Conservation (phyloP, 2,329 filamentous ascomycete species). For the Didymella sp. region DNA sequence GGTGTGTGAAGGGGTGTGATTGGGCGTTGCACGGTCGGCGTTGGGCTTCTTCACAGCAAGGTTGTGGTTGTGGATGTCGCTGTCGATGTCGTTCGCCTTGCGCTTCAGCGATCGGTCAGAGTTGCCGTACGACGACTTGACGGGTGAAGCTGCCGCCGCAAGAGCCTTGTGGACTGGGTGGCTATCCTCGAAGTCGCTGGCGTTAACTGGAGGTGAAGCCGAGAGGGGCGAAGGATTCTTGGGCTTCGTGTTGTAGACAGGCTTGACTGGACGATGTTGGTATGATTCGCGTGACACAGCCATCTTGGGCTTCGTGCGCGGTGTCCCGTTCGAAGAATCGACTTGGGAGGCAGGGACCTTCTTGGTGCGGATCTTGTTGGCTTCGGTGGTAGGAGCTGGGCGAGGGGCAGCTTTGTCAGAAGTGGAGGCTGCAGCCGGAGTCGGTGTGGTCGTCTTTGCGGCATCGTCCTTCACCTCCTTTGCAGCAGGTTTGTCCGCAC, state of each 20-base stretch:
- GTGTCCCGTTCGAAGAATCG: constrained; percentile 32
- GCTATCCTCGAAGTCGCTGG: constrained; percentile 62
- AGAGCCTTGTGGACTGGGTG: constrained; percentile 50
- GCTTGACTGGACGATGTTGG: constrained; percentile 40
- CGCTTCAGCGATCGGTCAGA: constrained; percentile 48
- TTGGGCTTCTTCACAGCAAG: constrained; percentile 45
- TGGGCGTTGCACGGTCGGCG: constrained; percentile 37
- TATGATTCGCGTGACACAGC: constrained; percentile 32
- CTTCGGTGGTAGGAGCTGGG: constrained; percentile 30
- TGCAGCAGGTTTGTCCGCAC: constrained; percentile 26
- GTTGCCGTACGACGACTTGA: constrained; percentile 41
- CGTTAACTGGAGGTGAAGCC: constrained; percentile 66
- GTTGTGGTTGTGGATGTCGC: constrained; percentile 47
- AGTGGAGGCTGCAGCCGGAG: constrained; percentile 24
- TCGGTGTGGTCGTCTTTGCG: constrained; percentile 24
- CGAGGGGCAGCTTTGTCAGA: constrained; percentile 30
- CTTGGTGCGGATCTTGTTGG: constrained; percentile 39
- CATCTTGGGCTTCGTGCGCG: constrained; percentile 43
- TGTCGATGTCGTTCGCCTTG: constrained; percentile 52
- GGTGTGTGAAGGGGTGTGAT: constrained; percentile 39
- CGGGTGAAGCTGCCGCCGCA: constrained; percentile 44
- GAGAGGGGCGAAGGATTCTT: constrained; percentile 68
- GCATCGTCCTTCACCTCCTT: constrained; percentile 36
- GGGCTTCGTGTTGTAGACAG: constrained; percentile 58
- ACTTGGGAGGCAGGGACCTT: constrained; percentile 33